Evolutionary conservation across 345 rosid genomes (phyloP), one percentile per base, ranked within the genome.

Genomic region (Eucalyptus victrix): DNA sequence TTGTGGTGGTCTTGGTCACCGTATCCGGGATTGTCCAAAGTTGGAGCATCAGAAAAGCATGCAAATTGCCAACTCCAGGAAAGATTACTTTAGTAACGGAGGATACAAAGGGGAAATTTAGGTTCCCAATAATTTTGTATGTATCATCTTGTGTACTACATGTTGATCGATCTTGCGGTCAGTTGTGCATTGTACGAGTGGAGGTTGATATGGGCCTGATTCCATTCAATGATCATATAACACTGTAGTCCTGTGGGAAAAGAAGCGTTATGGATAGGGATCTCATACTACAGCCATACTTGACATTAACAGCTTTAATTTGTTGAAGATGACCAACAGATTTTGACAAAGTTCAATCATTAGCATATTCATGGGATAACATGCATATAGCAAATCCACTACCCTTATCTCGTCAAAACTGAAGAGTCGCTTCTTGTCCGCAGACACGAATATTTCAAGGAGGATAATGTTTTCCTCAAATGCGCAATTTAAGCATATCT

Each of bases 1-100:
- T 86, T 97, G 99, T 94, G 99, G 99, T 58, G 99, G 98, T 76
- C 95, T 97, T 34, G 99, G 99, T 62, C 99, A 97, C 89, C 97
- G 97, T 86, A 97, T 96, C 83, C 91, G 96, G 23, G 97, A 96
- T 85, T 97, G 99, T 87, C 98, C 98, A 60, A 97, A 96, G 91
- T 92, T 96, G 92, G 99, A 97, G 92, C 99, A 96, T 87, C 98
- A 95, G 93, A 94, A 96, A 91, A 94, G 96, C 91, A 91, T 94
- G 95, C 96, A 96, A 16, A 95, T 96, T 89, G 98, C 99, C 28
- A 95, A 92, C 90, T 95, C 97, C 18, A 93, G 99, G 90, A 95
- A 94, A 92, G 99, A 96, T 92, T 97, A 96, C 87, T 97, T 95
- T 86, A 96, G 99, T 87, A 95, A 97, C 76, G 99, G 97, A 18